Evolutionary conservation across 768 basidiomycete genomes (phyloP), one percentile per base, ranked within the genome.

Genomic region (Macrolepiota fuliginosa): DNA sequence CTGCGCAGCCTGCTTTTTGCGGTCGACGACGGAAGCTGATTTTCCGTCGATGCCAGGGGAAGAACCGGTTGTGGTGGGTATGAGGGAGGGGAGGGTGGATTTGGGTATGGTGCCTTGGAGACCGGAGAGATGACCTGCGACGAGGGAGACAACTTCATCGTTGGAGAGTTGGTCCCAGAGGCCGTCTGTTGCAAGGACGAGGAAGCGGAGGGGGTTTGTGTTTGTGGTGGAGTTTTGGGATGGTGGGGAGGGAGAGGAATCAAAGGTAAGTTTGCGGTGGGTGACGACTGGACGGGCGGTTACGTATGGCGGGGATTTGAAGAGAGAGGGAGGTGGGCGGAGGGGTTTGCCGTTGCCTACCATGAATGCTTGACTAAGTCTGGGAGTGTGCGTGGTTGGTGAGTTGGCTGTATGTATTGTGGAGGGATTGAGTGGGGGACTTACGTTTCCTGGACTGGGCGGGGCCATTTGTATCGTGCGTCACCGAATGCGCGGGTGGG

Each of bases 291-390:
- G 94, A 6, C 80, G 79, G 15, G 94, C 86, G 35, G 83, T 95
- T 24, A 96, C 94, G 73, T 96, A 97, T n/a, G 94, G 94, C 1
- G 94, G 94, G 3, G 95, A 93, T 73, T 89, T 90, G 73, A 91
- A 84, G 22, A 81, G 73, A 13, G 82, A 57, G 13, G 88, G 90
- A 2, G 87, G 75, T 6, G 81, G 73, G 22, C 91, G 85, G 71
- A 90, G 75, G 1, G 83, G 75, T 61, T 77, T 77, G 47, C 81
- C 81, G 68, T 82, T 89, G 56, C 87, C 88, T 56, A 80, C 76
- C 69, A 89, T 77, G 76, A 91, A 91, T 19, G 85, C 86, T 62
- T 85, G 79, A 66, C 81, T 85, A 66, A 92, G 66, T 27, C 77
- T 77, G 62, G 39, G 24, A 42, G 56, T 40, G n/a, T n/a, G 42